Conservation (phyloP, 2,329 filamentous ascomycete species). For the Trichophyton rubrum region DNA sequence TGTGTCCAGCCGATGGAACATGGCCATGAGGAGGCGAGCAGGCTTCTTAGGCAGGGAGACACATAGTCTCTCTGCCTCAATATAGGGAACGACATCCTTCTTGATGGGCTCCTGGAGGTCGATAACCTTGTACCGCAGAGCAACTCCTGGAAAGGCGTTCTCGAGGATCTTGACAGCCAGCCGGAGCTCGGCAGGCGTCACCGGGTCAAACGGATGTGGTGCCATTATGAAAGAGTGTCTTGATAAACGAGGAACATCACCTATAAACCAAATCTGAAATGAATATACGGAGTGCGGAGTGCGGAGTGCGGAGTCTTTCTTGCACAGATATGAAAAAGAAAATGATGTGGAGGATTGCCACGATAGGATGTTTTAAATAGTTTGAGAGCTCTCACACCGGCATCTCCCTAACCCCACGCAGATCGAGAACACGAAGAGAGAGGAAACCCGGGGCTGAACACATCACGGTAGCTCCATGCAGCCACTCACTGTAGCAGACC, state of each 20-base stretch:
- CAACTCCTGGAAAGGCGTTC: constrained; percentile 25
- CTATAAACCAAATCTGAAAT: background rate
- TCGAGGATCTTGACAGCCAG: constrained; percentile 29
- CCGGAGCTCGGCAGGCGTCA: constrained; percentile 29
- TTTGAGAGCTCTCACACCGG: background rate
- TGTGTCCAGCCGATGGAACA: constrained; percentile 32
- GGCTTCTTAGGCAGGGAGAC: constrained; percentile 39
- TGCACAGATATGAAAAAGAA: background rate
- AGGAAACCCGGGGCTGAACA: background rate
- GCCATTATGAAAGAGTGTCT: background rate
- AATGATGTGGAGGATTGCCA: background rate
- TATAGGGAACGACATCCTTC: constrained; percentile 45
- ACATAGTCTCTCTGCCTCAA: constrained; percentile 49
- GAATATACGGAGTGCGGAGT: background rate
- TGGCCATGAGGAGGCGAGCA: constrained; percentile 41
- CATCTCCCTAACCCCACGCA: background rate
- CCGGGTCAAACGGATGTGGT: constrained; percentile 30
- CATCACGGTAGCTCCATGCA: background rate
- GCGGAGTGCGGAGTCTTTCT: background rate
- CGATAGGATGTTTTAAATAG: background rate
- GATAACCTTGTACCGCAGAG: constrained; percentile 49
- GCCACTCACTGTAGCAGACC: too few species aligned
- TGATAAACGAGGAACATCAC: background rate
- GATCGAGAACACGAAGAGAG: background rate
- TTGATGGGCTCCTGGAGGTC: constrained; percentile 55